A percentile compares a stretch with the other conserved stretches of the same genome.
These are phyloP conservation scores for Exserohilum turcica DNA, from an alignment of 2,329 filamentous ascomycete species.

Conservation along the genomic window DNA sequence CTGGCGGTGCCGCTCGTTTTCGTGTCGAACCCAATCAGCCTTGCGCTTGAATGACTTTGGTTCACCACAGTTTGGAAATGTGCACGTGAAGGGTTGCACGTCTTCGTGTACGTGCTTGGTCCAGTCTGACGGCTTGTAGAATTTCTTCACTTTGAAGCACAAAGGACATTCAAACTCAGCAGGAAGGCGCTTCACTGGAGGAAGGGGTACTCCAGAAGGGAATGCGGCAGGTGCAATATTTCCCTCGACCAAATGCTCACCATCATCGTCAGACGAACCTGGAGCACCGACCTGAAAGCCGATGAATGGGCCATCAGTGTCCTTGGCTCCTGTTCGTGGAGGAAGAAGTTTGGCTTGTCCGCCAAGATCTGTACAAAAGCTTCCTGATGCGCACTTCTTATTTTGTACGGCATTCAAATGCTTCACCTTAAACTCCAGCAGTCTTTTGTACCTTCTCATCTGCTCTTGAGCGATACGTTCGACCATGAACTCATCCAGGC, in stretches of 20 bases:
- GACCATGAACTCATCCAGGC: conserved; percentile 69
- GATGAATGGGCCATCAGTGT: conserved; percentile 61
- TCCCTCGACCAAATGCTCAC: conserved; percentile 69
- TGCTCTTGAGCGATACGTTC: conserved; percentile 85
- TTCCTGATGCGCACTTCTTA: conserved; percentile 63
- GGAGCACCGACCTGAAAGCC: conserved; percentile 62
- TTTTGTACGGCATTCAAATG: conserved; percentile 67
- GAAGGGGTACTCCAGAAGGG: conserved; percentile 78
- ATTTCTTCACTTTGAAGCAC: conserved; percentile 83
- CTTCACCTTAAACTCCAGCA: conserved; percentile 72
- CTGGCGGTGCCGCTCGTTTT: conserved; percentile 88
- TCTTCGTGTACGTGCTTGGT: conserved; percentile 96
- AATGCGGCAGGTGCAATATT: conserved; percentile 75
- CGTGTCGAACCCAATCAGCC: conserved; percentile 93
- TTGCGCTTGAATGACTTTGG: conserved; percentile 94
- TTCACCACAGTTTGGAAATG: conserved; percentile 80
- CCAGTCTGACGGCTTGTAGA: conserved; percentile 93
- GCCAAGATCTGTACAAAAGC: conserved; percentile 69
- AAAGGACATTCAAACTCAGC: conserved; percentile 89
- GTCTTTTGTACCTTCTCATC: conserved; percentile 74
- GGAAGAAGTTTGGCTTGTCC: conserved; percentile 69
- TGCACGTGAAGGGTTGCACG: conserved; percentile 90
- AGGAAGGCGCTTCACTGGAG: conserved; percentile 75
- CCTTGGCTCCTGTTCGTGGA: conserved; percentile 63
- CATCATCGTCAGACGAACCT: conserved; percentile 66